Conservation (phyloP, 192 early-diverging fungal species). For the Coemansia aciculifera region DNA sequence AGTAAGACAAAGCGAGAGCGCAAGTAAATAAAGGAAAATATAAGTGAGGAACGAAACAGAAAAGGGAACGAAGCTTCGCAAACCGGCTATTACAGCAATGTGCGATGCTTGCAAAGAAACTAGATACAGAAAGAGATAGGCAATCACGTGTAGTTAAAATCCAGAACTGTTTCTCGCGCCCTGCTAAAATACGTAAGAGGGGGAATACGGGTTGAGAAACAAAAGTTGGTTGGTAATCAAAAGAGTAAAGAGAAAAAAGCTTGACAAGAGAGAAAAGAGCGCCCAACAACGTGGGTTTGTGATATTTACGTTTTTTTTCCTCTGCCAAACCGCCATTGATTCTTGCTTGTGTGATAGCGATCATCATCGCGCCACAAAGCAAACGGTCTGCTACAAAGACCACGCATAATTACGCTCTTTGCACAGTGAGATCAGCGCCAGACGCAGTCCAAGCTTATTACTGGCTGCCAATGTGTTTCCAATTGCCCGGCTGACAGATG, state of each 20-base stretch:
- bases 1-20: not conserved
- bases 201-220: not conserved
- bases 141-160: not conserved
- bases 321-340: not conserved
- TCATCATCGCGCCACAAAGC: conserved; percentile 12
- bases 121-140: not conserved
- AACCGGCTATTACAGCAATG: not conserved
- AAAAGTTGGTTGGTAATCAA: not conserved
- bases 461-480: not conserved
- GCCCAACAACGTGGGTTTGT: not conserved
- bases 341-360: conserved; percentile 5
- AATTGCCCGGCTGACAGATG: not conserved
- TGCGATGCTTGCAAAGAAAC: not conserved
- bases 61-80: not conserved
- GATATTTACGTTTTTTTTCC: conserved; percentile 3
- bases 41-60: not conserved
- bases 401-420: conserved; percentile 5
- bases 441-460: not conserved
- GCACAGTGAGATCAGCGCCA: not conserved
- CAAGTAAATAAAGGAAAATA: not conserved
- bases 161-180: not conserved
- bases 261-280: not conserved
- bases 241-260: not conserved
- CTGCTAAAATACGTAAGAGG: not conserved
- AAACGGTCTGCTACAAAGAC: not conserved